A percentile compares a stretch with the other conserved stretches of the same genome.
Evolutionary conservation across 2,329 filamentous ascomycete genomes (phyloP).

Genomic region (Talaromyces sp.): DNA sequence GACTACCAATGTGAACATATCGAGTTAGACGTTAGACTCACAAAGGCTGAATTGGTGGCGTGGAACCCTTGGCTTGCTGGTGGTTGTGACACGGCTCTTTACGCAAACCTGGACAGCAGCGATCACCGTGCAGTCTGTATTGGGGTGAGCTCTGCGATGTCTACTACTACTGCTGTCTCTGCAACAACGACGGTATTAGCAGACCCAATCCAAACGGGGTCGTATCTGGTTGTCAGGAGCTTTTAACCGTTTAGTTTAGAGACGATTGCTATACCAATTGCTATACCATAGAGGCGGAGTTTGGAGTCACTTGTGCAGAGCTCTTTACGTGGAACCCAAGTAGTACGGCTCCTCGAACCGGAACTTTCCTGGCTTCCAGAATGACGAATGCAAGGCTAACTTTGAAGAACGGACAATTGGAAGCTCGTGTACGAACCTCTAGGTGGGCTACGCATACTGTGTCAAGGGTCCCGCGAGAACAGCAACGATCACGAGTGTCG

Average conservation of each 20-base stretch:
- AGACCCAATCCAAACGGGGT: too few species aligned
- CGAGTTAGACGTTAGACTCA: not conserved
- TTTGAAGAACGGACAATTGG: not conserved
- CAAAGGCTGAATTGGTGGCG: not conserved
- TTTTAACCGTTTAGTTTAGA: too few species aligned
- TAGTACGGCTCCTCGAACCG: not conserved
- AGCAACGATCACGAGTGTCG: not conserved
- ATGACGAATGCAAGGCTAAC: not conserved
- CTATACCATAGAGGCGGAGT: too few species aligned
- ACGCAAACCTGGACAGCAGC: not conserved
- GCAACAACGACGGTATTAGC: too few species aligned
- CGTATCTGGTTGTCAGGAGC: too few species aligned
- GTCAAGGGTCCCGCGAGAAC: not conserved
- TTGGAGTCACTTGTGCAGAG: too few species aligned
- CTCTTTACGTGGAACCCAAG: too few species aligned
- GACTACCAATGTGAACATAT: not conserved
- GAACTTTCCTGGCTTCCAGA: not conserved
- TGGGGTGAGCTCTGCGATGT: not conserved
- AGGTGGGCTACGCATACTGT: not conserved
- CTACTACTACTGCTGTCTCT: not conserved
- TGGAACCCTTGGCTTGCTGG: not conserved
- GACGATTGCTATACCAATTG: too few species aligned
- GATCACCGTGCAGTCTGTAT: not conserved
- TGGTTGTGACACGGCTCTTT: not conserved
- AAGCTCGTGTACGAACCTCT: not conserved